Evolutionary conservation across 2,329 filamentous ascomycete species (phyloP).

Genomic region (Bipolaris victoriae): DNA sequence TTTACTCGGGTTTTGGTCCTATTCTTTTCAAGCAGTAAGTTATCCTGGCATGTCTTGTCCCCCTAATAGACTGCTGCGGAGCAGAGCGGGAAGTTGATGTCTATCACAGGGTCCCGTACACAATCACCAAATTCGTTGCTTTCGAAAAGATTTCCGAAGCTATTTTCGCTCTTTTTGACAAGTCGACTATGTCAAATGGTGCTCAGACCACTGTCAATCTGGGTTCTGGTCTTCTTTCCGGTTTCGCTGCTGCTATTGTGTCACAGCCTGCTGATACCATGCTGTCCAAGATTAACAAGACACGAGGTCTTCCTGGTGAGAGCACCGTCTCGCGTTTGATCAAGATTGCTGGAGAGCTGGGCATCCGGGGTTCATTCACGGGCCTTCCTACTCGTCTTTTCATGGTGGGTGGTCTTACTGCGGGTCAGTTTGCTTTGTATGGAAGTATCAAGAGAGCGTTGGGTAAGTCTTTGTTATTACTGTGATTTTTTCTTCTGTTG

Average conservation of each 20-base stretch:
- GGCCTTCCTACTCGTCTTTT: slow-evolving; percentile 82
- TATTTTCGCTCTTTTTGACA: slow-evolving; percentile 72
- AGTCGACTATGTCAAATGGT: slow-evolving; percentile 69
- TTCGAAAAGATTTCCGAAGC: slow-evolving; percentile 85
- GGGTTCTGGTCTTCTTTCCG: slow-evolving; percentile 80
- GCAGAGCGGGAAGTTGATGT: too few species aligned
- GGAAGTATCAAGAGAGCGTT: slow-evolving; percentile 52
- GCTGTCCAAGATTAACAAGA: slow-evolving; percentile 96
- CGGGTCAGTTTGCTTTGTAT: slow-evolving; percentile 83
- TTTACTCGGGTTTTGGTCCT: slow-evolving; percentile 86
- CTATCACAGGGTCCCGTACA: slow-evolving; percentile 76
- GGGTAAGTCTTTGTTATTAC: not conserved
- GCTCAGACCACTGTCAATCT: slow-evolving; percentile 82
- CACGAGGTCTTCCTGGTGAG: slow-evolving; percentile 83
- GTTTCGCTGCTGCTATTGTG: slow-evolving; percentile 84
- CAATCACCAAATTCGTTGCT: slow-evolving; percentile 93
- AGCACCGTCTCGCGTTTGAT: slow-evolving; percentile 78
- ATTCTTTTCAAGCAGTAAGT: slow-evolving; percentile 53
- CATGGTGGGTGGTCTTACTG: slow-evolving; percentile 68
- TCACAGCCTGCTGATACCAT: slow-evolving; percentile 93
- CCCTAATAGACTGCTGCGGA: too few species aligned
- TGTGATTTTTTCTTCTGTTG: not conserved
- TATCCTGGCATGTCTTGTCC: too few species aligned
- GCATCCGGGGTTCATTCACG: slow-evolving; percentile 75
- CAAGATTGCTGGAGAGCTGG: slow-evolving; percentile 88